Percentiles rank a stretch among this genome's conserved stretches.
Conservation (phyloP, 352 stramenopile genomes). For the Pythium inflatum region DNA sequence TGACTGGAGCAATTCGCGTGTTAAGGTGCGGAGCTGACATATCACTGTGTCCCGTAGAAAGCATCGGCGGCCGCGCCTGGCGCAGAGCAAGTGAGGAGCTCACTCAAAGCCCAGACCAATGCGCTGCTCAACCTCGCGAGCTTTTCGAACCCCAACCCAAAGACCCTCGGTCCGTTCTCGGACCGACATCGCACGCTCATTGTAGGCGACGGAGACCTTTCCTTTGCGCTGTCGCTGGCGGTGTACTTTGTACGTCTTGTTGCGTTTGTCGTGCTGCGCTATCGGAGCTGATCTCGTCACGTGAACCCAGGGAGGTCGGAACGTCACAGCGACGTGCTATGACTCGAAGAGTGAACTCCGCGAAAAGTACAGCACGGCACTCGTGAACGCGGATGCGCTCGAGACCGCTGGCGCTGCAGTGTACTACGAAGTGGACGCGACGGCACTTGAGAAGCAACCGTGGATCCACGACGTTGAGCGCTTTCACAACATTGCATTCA, state of each 20-base stretch:
- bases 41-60: too few relatives aligned
- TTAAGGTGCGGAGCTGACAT: too few relatives aligned
- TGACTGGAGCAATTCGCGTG: too few relatives aligned
- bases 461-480: constrained; percentile 48
- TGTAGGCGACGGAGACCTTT: constrained; percentile 87
- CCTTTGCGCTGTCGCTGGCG: constrained; percentile 75
- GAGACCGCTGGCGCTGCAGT: constrained; percentile 67
- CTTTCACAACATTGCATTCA: constrained; percentile 83
- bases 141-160: constrained; percentile 84
- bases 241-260: constrained; percentile 59
- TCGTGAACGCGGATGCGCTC: constrained; percentile 72
- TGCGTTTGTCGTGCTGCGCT: too few relatives aligned
- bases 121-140: constrained; percentile 68
- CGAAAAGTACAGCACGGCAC: constrained; percentile 71
- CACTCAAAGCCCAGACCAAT: constrained; percentile 67
- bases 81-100: constrained; percentile 35
- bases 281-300: too few relatives aligned
- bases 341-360: constrained; percentile 71
- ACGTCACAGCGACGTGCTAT: constrained; percentile 76
- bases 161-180: constrained; percentile 73
- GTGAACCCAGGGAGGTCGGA: constrained; percentile 69
- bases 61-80: constrained; percentile 14
- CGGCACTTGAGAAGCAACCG: constrained; percentile 55
- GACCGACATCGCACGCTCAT: constrained; percentile 79
- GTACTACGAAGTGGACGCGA: constrained; percentile 74